Evolutionary conservation across 352 stramenopile species (phyloP).

Genomic region (Aphanomyces euteiches): DNA sequence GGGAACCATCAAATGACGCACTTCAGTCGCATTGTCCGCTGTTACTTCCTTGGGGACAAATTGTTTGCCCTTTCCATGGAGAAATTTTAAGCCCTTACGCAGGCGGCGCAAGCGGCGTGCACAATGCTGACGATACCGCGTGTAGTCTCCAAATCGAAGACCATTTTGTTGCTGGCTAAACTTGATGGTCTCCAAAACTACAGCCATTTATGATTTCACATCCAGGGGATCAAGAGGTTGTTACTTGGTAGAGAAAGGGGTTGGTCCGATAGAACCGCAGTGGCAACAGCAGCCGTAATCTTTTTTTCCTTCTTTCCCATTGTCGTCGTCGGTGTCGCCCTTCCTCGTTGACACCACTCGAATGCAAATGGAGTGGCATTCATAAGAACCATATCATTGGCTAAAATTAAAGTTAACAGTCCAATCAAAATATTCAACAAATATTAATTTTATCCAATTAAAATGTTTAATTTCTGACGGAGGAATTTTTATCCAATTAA

Average conservation of each 20-base stretch:
- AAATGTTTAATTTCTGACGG: background rate
- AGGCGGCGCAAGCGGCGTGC: slow-evolving; percentile 78
- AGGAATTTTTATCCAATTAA: background rate
- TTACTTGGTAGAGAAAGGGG: slow-evolving; percentile 24
- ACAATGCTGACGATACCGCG: slow-evolving; percentile 90
- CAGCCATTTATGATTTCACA: background rate
- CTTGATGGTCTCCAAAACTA: slow-evolving; percentile 86
- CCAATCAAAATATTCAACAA: background rate
- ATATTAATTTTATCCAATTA: background rate
- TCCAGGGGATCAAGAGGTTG: background rate
- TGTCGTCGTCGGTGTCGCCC: background rate
- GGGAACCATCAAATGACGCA: slow-evolving; percentile 75
- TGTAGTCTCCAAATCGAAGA: slow-evolving; percentile 86
- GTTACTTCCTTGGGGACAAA: slow-evolving; percentile 85
- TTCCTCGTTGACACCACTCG: slow-evolving; percentile 15
- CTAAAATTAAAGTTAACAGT: slow-evolving; percentile 5
- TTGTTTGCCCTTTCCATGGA: slow-evolving; percentile 80
- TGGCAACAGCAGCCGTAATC: background rate
- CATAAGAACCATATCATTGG: slow-evolving; percentile 7
- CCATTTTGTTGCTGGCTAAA: slow-evolving; percentile 87
- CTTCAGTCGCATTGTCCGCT: slow-evolving; percentile 62
- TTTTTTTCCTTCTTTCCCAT: slow-evolving; percentile 30
- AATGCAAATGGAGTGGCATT: slow-evolving; percentile 8
- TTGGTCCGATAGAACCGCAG: slow-evolving; percentile 10
- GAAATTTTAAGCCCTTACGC: slow-evolving; percentile 85